phyloP scores from a whole-genome alignment of 2,329 filamentous ascomycete species.

The Botrytis elliptica region DNA sequence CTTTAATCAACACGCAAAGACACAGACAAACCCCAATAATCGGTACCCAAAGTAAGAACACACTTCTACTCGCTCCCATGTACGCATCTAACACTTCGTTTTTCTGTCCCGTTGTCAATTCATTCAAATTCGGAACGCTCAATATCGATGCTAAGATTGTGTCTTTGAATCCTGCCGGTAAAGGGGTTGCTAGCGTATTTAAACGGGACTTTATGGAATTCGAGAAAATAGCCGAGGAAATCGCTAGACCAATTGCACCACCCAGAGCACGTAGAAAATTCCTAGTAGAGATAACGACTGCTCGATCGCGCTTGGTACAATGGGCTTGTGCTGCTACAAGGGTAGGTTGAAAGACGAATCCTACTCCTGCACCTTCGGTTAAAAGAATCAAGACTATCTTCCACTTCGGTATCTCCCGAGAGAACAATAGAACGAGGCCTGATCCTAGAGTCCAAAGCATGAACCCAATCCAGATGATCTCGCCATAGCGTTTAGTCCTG shows the following conservation, averaged over 20 bases:
- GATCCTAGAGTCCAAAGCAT: slow-evolving; percentile 48
- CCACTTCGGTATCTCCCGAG: slow-evolving; percentile 45
- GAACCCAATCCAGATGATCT: slow-evolving; percentile 50
- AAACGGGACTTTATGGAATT: slow-evolving; percentile 37
- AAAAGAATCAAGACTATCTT: slow-evolving; percentile 52
- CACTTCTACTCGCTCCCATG: slow-evolving; percentile 51
- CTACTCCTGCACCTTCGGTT: slow-evolving; percentile 53
- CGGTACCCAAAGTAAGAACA: slow-evolving; percentile 57
- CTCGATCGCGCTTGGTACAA: slow-evolving; percentile 54
- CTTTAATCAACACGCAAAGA: slow-evolving; percentile 51
- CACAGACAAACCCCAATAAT: slow-evolving; percentile 52
- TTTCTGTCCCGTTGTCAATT: slow-evolving; percentile 28
- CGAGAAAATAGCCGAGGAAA: slow-evolving; percentile 53
- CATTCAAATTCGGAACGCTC: slow-evolving; percentile 31
- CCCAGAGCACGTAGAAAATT: slow-evolving; percentile 63
- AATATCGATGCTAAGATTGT: slow-evolving; percentile 34
- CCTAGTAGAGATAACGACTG: slow-evolving; percentile 60
- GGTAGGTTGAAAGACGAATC: slow-evolving; percentile 48
- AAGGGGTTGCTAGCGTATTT: slow-evolving; percentile 20
- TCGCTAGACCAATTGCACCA: slow-evolving; percentile 56
- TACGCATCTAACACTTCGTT: slow-evolving; percentile 50
- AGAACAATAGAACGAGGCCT: slow-evolving; percentile 53
- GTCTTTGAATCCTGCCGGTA: slow-evolving; percentile 27
- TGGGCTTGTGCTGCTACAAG: slow-evolving; percentile 60
- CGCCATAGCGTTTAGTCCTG: slow-evolving; percentile 54